Conservation (phyloP, 2,329 filamentous ascomycete genomes). For the Exophiala alcalophila region DNA sequence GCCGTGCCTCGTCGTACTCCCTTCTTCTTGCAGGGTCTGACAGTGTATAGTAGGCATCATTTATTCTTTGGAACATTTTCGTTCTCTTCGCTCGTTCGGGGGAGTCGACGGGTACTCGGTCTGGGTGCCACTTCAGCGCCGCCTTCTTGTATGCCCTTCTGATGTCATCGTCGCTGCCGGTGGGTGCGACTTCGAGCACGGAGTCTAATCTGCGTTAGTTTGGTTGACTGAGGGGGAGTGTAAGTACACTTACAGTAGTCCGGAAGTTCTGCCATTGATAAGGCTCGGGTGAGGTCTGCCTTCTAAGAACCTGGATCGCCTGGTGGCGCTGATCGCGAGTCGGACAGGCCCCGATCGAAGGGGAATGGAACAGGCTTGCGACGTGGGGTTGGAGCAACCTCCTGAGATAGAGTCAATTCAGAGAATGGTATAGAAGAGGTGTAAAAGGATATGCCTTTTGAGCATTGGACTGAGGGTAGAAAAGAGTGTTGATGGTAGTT, state of each 20-base stretch:
- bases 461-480: too few relatives aligned
- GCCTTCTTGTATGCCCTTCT: constrained; percentile 93
- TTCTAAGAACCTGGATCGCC: not conserved
- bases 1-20: constrained; percentile 77
- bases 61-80: constrained; percentile 84
- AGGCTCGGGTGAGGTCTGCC: not conserved
- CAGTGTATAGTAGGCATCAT: constrained; percentile 89
- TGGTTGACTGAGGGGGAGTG: not conserved
- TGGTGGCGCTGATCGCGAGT: not conserved
- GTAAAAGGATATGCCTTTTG: too few relatives aligned
- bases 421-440: too few relatives aligned
- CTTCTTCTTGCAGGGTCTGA: constrained; percentile 72
- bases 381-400: too few relatives aligned
- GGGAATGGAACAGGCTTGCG: not conserved
- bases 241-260: constrained; percentile 27
- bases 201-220: constrained; percentile 17
- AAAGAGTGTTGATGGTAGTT: not conserved
- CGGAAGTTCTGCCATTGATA: constrained; percentile 26
- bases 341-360: not conserved
- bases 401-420: too few relatives aligned
- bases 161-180: constrained; percentile 76
- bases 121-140: constrained; percentile 88
- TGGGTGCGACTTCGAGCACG: constrained; percentile 69
- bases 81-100: constrained; percentile 80
- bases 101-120: constrained; percentile 79